Conservation (phyloP, 1,284 basidiomycete species). For the Sparassis latifolia region DNA sequence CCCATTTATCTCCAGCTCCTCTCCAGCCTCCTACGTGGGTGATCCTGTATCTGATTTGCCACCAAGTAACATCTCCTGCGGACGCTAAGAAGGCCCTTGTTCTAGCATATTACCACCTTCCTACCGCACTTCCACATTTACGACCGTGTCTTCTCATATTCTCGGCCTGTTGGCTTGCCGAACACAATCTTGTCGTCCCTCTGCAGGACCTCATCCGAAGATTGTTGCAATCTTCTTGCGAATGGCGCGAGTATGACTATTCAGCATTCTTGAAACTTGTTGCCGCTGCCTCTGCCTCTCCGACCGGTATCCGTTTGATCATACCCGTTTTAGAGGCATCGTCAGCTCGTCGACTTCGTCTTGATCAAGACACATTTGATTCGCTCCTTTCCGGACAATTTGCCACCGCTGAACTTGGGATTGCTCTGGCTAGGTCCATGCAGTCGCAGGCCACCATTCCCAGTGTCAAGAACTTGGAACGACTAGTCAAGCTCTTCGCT, state of each 20-base stretch:
- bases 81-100: conserved; percentile 36
- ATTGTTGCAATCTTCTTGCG: conserved; percentile 36
- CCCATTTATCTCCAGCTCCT: too few species aligned
- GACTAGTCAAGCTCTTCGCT: conserved; percentile 44
- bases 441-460: conserved; percentile 33
- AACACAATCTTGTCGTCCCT: conserved; percentile 37
- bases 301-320: neutral
- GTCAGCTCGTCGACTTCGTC: conserved; percentile 32
- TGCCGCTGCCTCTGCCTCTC: conserved; percentile 1
- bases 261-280: conserved; percentile 52
- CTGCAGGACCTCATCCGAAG: conserved; percentile 36
- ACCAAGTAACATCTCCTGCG: conserved; percentile 35
- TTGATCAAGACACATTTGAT: conserved; percentile 38
- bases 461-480: conserved; percentile 36
- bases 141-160: conserved; percentile 42
- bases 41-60: conserved; percentile 41
- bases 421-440: conserved; percentile 40
- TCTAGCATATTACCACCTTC: conserved; percentile 32
- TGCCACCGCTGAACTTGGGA: conserved; percentile 41
- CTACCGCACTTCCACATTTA: conserved; percentile 23
- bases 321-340: conserved; percentile 40
- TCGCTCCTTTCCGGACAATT: conserved; percentile 42
- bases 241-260: conserved; percentile 35
- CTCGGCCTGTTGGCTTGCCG: conserved; percentile 40
- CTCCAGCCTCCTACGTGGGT: conserved; percentile 42